These are phyloP conservation scores for Leptographium procerum DNA, from an alignment of 2,329 filamentous ascomycete species.

Conservation along the genomic window DNA sequence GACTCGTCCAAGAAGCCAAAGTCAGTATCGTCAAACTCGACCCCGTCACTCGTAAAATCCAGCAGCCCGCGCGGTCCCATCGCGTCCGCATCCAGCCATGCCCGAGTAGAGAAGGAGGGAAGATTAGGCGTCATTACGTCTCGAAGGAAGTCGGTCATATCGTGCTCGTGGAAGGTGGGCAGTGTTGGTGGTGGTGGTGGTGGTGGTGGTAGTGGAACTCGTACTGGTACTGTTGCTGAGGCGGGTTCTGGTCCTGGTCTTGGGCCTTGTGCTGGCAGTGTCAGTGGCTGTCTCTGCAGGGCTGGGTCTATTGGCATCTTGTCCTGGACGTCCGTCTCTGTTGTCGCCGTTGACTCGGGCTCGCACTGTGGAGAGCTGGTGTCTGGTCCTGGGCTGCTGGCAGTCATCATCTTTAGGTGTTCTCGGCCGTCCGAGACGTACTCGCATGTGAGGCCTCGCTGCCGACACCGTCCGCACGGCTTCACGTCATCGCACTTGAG, in stretches of 20 bases:
- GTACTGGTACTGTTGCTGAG: too few species aligned
- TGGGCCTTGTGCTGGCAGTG: too few species aligned
- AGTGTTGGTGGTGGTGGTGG: too few species aligned
- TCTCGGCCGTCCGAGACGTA: slow-evolving; percentile 9
- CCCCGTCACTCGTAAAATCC: slow-evolving; percentile 38
- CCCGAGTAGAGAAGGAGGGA: slow-evolving; percentile 5
- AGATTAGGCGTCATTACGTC: slow-evolving; percentile 38
- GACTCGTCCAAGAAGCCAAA: slow-evolving; percentile 39
- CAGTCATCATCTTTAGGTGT: background rate
- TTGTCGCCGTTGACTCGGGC: too few species aligned
- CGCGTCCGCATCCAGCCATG: slow-evolving; percentile 20
- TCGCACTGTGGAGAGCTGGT: background rate
- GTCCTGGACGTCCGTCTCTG: background rate
- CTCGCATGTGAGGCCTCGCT: slow-evolving; percentile 34
- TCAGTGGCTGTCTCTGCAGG: background rate
- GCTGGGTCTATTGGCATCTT: background rate
- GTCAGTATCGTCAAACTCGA: slow-evolving; percentile 41
- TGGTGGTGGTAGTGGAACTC: too few species aligned
- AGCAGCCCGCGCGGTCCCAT: slow-evolving; percentile 30
- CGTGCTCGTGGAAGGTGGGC: background rate
- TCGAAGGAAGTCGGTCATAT: slow-evolving; percentile 36
- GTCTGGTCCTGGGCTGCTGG: background rate
- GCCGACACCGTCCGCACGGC: slow-evolving; percentile 39
- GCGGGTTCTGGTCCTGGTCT: too few species aligned
- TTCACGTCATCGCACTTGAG: slow-evolving; percentile 46